These are phyloP conservation scores for Ascochyta koolunga DNA, from an alignment of 2,329 filamentous ascomycete species.

Conservation along the genomic window DNA sequence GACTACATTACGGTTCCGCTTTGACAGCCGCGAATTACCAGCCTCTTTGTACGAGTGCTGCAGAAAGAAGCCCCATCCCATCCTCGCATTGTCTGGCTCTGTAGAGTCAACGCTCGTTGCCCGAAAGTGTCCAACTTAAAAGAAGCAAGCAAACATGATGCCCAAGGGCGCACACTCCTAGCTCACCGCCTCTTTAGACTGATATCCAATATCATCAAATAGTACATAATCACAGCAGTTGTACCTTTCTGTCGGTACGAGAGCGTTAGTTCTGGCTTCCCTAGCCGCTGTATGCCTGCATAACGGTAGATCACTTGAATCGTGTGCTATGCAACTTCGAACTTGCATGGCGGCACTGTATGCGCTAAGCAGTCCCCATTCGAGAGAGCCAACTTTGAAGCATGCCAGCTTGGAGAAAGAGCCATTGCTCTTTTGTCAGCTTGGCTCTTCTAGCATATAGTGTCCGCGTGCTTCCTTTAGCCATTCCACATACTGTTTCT, in stretches of 20 bases:
- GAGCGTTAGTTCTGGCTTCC: neutral
- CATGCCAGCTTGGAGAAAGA: no score
- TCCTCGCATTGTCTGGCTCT: neutral
- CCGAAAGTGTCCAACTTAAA: neutral
- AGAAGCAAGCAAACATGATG: neutral
- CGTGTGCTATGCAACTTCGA: neutral
- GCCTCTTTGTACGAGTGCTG: neutral
- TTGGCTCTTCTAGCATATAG: neutral
- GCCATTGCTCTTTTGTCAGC: constrained; percentile 9
- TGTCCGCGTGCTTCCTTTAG: no score
- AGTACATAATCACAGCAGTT: neutral
- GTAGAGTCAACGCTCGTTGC: neutral
- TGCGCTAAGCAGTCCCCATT: neutral
- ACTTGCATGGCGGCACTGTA: neutral
- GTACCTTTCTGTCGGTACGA: neutral
- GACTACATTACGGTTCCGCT: constrained; percentile 5
- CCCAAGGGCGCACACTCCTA: neutral
- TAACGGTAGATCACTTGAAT: neutral
- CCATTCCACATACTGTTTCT: no score
- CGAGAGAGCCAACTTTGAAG: neutral
- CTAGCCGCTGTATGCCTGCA: neutral
- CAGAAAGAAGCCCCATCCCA: neutral
- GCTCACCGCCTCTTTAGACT: constrained; percentile 2
- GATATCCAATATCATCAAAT: neutral
- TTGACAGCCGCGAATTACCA: constrained; percentile 1